Conservation (phyloP, 2,329 filamentous ascomycete genomes). For the Cercospora citrullina region DNA sequence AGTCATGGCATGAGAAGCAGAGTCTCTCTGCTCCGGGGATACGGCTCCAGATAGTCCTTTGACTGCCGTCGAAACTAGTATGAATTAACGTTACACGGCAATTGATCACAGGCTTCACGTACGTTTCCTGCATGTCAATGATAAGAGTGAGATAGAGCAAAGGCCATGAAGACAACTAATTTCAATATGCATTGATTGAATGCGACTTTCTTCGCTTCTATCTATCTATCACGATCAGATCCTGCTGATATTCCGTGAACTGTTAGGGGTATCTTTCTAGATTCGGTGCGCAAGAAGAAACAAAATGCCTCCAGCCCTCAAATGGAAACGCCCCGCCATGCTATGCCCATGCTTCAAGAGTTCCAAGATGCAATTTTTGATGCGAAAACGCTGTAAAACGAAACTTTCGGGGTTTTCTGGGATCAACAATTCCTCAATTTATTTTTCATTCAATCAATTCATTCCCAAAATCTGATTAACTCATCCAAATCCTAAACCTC, state of each 20-base stretch:
- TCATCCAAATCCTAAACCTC: not conserved
- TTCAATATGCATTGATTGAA: not conserved
- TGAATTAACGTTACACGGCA: not conserved
- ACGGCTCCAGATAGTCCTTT: not conserved
- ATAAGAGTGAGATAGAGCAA: not conserved
- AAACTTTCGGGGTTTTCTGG: not conserved
- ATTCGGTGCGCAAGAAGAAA: not conserved
- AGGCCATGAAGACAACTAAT: not conserved
- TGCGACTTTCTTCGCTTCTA: not conserved
- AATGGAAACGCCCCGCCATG: not conserved
- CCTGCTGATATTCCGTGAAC: not conserved
- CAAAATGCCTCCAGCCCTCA: not conserved
- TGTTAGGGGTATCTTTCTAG: not conserved
- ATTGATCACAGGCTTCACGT: not conserved
- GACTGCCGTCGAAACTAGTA: not conserved
- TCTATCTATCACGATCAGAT: not conserved
- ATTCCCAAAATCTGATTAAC: not conserved
- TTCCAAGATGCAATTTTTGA: not conserved
- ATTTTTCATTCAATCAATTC: no score
- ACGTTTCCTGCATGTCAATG: not conserved
- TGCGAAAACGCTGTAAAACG: not conserved
- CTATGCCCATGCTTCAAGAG: not conserved
- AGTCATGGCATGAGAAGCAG: not conserved
- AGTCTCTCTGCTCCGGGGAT: not conserved
- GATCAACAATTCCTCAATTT: not conserved